phyloP scores from a whole-genome alignment of 345 rosid genomes.

The Arabidopsis suecica region DNA sequence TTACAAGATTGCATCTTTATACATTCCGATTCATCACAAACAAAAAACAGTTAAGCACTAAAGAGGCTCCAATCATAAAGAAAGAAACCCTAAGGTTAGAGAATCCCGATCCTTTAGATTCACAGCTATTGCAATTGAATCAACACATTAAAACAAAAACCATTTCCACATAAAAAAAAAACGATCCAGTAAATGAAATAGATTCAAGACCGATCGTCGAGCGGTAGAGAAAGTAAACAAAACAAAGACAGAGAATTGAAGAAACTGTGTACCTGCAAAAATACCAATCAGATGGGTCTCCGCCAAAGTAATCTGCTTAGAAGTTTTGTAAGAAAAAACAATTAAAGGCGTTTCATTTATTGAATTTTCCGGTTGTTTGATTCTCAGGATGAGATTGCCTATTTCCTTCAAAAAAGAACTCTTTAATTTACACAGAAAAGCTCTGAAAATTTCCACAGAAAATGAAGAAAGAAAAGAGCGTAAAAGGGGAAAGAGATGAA shows the following conservation, averaged over 20 bases:
- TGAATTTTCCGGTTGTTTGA: neutral
- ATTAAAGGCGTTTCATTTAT: neutral
- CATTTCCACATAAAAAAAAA: slow-evolving; percentile 4
- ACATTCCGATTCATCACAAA: slow-evolving; percentile 10
- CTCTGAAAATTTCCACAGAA: neutral
- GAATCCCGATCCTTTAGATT: slow-evolving; percentile 30
- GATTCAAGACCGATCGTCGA: slow-evolving; percentile 32
- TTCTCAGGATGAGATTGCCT: slow-evolving; percentile 1
- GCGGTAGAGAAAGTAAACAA: neutral
- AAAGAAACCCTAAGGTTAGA: slow-evolving; percentile 17
- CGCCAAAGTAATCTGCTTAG: slow-evolving; percentile 20
- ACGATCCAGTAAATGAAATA: slow-evolving; percentile 26
- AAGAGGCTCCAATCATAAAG: neutral
- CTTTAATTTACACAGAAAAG: neutral
- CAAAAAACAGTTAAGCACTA: neutral
- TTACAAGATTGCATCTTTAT: neutral
- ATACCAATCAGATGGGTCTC: slow-evolving; percentile 14
- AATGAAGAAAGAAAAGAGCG: slow-evolving; percentile 21
- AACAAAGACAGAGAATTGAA: neutral
- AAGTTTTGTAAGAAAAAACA: neutral
- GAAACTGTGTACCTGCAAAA: slow-evolving; percentile 19
- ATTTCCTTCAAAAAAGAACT: neutral
- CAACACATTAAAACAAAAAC: neutral
- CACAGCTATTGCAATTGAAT: neutral
- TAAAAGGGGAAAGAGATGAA: slow-evolving; percentile 26